Evolutionary conservation across 2,329 filamentous ascomycete genomes (phyloP), one percentile per base, ranked within the genome.

Genomic region (Colletotrichum liriopes): DNA sequence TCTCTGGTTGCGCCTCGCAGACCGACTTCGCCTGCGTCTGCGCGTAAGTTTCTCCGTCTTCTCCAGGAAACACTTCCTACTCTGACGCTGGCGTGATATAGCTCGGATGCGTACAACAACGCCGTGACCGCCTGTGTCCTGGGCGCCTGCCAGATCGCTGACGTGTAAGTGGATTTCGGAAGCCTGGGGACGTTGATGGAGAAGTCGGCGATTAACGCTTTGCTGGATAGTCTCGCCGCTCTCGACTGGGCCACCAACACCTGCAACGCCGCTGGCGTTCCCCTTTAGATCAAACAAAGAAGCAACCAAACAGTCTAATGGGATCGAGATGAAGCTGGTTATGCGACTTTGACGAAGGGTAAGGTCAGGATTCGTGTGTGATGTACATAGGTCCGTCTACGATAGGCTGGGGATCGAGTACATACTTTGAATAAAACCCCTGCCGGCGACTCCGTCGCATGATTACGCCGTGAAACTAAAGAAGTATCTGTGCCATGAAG

Each of bases 11-110:
- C 47, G 20, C 56, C 37, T 63, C 67, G 14, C 58, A 73, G 47
- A 71, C 64, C 23, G 61, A 74, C 73, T 76, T 72, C 7, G 62
- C 64, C 29, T 73, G 71, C 52, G 37, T 73, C 47, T 76, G 73
- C 72, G 63, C 62, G 73, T 75, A 39, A 43, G 74, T 58, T 6
- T 14, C 29, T 20, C 26, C 11, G n/a, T 16, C 52, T n/a, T 39
- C 20, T n/a, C 35, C 3, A 56, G 35, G 12, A 9, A 26, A 16
- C 6, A 23, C 26, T 14, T 18, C 11, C 11, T 16, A n/a, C 29
- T 62, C 29, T 62, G 11, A 61, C 26, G 29, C 18, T 20, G 16
- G 9, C 29, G 14, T 49, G 60, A 18, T 49, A 12, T 47, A 72
- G 65, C n/a, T 69, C 69, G n/a, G 23, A 35, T n/a, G 58, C 65